A percentile compares a stretch with the other conserved stretches of the same genome.
These are phyloP conservation scores for Crithidia expoeki DNA, from an alignment of 208 protist species.

Conservation along the genomic window DNA sequence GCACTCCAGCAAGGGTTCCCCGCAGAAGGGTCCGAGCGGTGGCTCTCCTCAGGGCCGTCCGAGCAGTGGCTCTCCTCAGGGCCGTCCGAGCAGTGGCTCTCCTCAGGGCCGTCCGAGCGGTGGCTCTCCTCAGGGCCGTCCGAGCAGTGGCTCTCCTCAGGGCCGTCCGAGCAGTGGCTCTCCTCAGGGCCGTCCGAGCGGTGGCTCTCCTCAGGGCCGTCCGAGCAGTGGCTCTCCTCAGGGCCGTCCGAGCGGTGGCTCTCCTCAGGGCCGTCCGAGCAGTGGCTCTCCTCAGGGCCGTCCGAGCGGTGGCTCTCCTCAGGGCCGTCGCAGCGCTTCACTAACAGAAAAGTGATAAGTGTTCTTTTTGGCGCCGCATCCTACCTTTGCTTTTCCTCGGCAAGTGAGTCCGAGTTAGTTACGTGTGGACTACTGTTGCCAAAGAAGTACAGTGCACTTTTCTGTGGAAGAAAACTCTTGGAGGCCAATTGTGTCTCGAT, in stretches of 20 bases:
- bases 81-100: no score
- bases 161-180: slow-evolving; percentile 23
- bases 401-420: no score
- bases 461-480: no score
- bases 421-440: no score
- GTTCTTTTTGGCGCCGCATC: background rate
- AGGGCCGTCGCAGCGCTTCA: slow-evolving; percentile 32
- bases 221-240: slow-evolving; percentile 26
- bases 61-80: no score
- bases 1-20: background rate
- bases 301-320: slow-evolving; percentile 26
- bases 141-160: slow-evolving; percentile 25
- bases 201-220: slow-evolving; percentile 28
- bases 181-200: slow-evolving; percentile 23
- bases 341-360: background rate
- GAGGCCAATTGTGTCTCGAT: no score
- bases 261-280: slow-evolving; percentile 30
- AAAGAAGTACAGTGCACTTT: no score
- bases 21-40: background rate
- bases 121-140: slow-evolving; percentile 30
- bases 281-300: slow-evolving; percentile 28
- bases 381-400: no score
- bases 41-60: no score
- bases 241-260: slow-evolving; percentile 24
- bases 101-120: no score